Evolutionary conservation across 371 early-diverging fungal genomes (phyloP), one percentile per base, ranked within the genome.

Genomic region (Mucor piriformis): DNA sequence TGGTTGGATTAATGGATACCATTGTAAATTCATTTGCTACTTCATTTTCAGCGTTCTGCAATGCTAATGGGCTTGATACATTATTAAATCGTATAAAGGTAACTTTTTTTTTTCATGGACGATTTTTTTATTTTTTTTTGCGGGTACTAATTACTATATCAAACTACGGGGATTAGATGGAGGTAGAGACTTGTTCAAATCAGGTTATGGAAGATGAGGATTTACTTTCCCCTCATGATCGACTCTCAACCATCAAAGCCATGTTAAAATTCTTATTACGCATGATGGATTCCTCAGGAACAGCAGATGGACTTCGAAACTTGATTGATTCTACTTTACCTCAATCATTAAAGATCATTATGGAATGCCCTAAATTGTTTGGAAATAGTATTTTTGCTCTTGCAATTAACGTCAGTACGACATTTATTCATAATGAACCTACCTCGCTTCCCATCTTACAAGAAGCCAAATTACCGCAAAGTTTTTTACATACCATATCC

Each of bases 361-460:
- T 97, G 71, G 78, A 86, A 43, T 67, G 89, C 38, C 83, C 92
- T 0, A 73, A 77, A 3, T 70, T 85, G 8, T 95, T 95, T 78
- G 95, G 95, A 23, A 77, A 72, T 29, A 84, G 83, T 44, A 76
- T 92, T 3, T 90, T 86, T 59, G 87, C 89, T 2, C 75, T 87
- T 44, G 93, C 94, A 0, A 87, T 93, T 64, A 94, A 95, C 66
- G 88, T 96, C 24, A 92, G 92, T 84, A 87, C 97, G 0, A 95
- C 94, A 6, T 92, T 98, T 60, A 92, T 98, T 38, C 97, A 98
- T 71, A 97, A 95, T 64, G 99, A 98, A 61, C 97, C 99, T 0
- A 96, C 97, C 0, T 91, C 88, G 3, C 74, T 98, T 16, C 65
- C 92, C 1, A 92, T 98, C 50, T 76, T 98, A 38, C 98, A 98